phyloP scores from a whole-genome alignment of 805 yeast genomes.

The Saccharomycopsis oosterbeekiorum region DNA sequence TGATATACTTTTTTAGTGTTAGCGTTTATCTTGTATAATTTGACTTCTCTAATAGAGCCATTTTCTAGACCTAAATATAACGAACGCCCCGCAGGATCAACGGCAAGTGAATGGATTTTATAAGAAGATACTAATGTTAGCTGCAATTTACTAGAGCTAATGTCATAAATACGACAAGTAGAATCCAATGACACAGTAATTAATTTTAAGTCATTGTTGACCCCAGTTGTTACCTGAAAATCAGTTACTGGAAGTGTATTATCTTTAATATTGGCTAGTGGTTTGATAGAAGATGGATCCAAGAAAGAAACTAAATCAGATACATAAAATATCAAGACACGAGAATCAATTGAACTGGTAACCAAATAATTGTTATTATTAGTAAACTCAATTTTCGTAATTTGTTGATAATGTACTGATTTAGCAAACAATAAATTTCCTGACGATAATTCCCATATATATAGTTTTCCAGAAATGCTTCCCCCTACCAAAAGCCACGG shows the following conservation, averaged over 20 bases:
- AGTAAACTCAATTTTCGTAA: conserved; percentile 50
- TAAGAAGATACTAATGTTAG: conserved; percentile 64
- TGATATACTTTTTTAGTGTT: conserved; percentile 4
- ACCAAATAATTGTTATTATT: conserved; percentile 56
- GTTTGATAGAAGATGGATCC: conserved; percentile 35
- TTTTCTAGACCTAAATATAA: conserved; percentile 58
- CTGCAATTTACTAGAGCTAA: conserved; percentile 36
- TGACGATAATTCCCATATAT: conserved; percentile 76
- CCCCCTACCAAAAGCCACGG: conserved; percentile 70
- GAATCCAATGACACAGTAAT: conserved; percentile 66
- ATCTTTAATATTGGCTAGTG: conserved; percentile 49
- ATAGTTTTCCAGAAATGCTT: conserved; percentile 62
- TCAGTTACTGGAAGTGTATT: conserved; percentile 42
- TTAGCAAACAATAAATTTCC: conserved; percentile 65
- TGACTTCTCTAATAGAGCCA: conserved; percentile 51
- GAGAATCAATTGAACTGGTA: conserved; percentile 74
- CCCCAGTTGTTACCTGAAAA: conserved; percentile 35
- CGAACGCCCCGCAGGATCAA: conserved; percentile 74
- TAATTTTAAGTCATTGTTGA: conserved; percentile 48
- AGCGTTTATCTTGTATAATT: conserved; percentile 33
- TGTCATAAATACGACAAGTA: conserved; percentile 63
- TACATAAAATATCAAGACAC: conserved; percentile 66
- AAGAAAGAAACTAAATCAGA: conserved; percentile 40
- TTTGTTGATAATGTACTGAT: conserved; percentile 71
- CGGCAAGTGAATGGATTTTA: conserved; percentile 46